phyloP scores from a whole-genome alignment of 805 yeast genomes.

The Wickerhamiella sergipiensis region DNA sequence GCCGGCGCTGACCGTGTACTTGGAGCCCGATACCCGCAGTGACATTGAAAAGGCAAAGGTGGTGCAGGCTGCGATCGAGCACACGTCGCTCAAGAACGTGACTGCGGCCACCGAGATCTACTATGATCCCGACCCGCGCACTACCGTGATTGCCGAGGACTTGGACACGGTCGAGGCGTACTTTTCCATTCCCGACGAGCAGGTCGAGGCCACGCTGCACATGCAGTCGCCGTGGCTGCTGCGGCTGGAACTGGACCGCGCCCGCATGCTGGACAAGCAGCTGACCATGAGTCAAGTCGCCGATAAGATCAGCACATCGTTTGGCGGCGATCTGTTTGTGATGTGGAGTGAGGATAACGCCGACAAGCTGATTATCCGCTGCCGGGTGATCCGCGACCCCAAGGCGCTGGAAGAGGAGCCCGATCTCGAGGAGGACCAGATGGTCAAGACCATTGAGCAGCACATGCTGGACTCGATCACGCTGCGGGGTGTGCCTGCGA shows the following conservation, averaged over 20 bases:
- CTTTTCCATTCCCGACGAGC: slow-evolving; percentile 95
- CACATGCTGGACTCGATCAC: slow-evolving; percentile 94
- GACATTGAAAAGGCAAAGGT: slow-evolving; percentile 91
- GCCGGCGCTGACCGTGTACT: slow-evolving; percentile 96
- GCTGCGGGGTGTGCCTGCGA: slow-evolving; percentile 89
- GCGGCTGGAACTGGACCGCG: slow-evolving; percentile 94
- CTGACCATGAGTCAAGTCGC: slow-evolving; percentile 97
- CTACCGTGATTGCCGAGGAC: slow-evolving; percentile 95
- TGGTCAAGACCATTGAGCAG: slow-evolving; percentile 85
- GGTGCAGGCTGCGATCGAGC: slow-evolving; percentile 93
- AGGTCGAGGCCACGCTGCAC: slow-evolving; percentile 83
- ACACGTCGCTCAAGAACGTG: slow-evolving; percentile 85
- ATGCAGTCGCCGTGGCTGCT: slow-evolving; percentile 97
- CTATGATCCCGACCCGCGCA: slow-evolving; percentile 96
- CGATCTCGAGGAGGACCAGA: slow-evolving; percentile 93
- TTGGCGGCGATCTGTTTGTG: slow-evolving; percentile 89
- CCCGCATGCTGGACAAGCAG: slow-evolving; percentile 96
- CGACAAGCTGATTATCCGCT: slow-evolving; percentile 89
- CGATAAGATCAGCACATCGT: slow-evolving; percentile 80
- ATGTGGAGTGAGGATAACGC: slow-evolving; percentile 99
- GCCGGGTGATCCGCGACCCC: slow-evolving; percentile 96
- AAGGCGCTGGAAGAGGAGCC: slow-evolving; percentile 85
- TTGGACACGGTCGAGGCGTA: slow-evolving; percentile 93
- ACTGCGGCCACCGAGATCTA: slow-evolving; percentile 95
- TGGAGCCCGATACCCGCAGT: slow-evolving; percentile 62